These are phyloP conservation scores for Starmerella apis DNA, from an alignment of 805 yeast species.

Conservation along the genomic window DNA sequence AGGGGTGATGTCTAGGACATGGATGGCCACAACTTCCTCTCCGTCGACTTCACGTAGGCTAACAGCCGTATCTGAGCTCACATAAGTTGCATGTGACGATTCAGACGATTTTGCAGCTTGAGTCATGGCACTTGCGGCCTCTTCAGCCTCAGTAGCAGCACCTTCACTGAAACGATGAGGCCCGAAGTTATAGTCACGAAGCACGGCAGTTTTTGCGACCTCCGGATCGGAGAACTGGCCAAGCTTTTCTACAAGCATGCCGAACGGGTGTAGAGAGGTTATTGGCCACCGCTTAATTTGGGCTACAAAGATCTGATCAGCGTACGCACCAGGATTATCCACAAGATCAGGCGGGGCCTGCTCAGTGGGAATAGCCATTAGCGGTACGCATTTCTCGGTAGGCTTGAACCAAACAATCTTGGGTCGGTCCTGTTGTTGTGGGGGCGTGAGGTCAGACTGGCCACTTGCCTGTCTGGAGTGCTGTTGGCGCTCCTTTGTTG, in stretches of 20 bases:
- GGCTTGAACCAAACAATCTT: conserved; percentile 99
- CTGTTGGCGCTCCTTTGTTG: conserved; percentile 58
- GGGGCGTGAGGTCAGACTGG: not conserved
- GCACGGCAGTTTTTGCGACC: conserved; percentile 77
- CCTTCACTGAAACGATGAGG: conserved; percentile 37
- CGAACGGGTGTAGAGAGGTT: conserved; percentile 95
- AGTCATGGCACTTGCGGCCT: conserved; percentile 20
- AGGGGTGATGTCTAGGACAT: conserved; percentile 68
- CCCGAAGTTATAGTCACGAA: conserved; percentile 52
- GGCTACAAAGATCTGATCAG: conserved; percentile 78
- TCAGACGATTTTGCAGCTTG: conserved; percentile 9
- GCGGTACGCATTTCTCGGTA: conserved; percentile 92
- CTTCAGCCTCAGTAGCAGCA: conserved; percentile 35
- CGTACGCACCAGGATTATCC: conserved; percentile 76
- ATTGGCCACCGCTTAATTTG: conserved; percentile 98
- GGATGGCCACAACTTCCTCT: conserved; percentile 73
- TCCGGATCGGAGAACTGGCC: conserved; percentile 68
- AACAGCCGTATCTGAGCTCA: conserved; percentile 18
- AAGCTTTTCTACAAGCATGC: conserved; percentile 76
- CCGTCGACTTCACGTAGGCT: conserved; percentile 26
- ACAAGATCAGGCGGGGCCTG: conserved; percentile 95
- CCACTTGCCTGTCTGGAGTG: not conserved
- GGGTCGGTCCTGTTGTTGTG: conserved; percentile 39
- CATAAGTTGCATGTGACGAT: not conserved
- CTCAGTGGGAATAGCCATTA: conserved; percentile 96